Evolutionary conservation across 2,329 filamentous ascomycete genomes (phyloP).

Genomic region (Beauveria caledonica): DNA sequence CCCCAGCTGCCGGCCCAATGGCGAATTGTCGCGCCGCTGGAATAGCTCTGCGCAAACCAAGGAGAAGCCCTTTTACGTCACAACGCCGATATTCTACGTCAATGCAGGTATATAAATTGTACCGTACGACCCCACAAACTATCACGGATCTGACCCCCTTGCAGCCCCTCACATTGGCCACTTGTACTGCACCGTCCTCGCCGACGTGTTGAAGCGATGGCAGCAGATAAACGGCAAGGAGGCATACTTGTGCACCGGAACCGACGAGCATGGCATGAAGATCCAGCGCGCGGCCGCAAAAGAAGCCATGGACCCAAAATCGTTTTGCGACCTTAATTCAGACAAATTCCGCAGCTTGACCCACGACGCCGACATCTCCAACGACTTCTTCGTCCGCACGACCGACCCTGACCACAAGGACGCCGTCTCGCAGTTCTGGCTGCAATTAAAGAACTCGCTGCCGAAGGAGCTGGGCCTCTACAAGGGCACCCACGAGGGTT

Average conservation of each 20-base stretch:
- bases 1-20: slow-evolving; percentile 20
- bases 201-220: slow-evolving; percentile 91
- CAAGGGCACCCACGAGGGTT: slow-evolving; percentile 78
- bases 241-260: slow-evolving; percentile 78
- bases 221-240: slow-evolving; percentile 62
- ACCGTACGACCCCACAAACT: background rate
- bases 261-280: slow-evolving; percentile 97
- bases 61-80: slow-evolving; percentile 84
- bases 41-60: slow-evolving; percentile 18
- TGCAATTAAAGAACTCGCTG: slow-evolving; percentile 50
- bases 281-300: slow-evolving; percentile 77
- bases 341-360: slow-evolving; percentile 73
- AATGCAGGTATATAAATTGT: slow-evolving; percentile 61
- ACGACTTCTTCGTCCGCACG: slow-evolving; percentile 88
- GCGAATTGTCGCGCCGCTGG: slow-evolving; percentile 20
- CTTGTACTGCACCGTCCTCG: slow-evolving; percentile 83
- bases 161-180: slow-evolving; percentile 89
- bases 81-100: slow-evolving; percentile 97
- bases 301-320: slow-evolving; percentile 62
- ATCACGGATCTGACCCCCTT: slow-evolving; percentile 9
- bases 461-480: slow-evolving; percentile 68
- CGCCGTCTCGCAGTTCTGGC: slow-evolving; percentile 86
- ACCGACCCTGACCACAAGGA: slow-evolving; percentile 75
- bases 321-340: slow-evolving; percentile 83
- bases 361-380: slow-evolving; percentile 56